Evolutionary conservation across 495 filamentous ascomycete genomes (phyloP).

Genomic region (Podospora pseudopauciseta): DNA sequence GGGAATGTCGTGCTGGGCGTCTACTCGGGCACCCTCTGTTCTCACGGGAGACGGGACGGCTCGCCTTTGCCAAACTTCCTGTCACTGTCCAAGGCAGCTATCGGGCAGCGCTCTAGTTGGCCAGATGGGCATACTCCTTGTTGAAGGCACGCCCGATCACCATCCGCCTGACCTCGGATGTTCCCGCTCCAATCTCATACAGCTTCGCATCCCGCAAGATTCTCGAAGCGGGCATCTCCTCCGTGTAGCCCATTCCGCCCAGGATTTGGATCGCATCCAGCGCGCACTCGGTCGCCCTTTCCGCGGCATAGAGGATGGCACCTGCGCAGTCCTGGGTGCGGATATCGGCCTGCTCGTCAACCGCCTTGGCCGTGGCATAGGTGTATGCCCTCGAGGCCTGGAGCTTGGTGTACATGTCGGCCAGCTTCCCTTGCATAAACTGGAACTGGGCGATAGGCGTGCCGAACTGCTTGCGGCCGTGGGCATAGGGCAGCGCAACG

Average conservation of each 20-base stretch:
- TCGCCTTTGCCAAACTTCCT: neutral
- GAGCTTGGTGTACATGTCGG: slow-evolving; percentile 95
- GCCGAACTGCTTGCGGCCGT: slow-evolving; percentile 85
- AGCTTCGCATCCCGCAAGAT: slow-evolving; percentile 75
- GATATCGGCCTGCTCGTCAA: slow-evolving; percentile 69
- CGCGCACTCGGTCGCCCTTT: slow-evolving; percentile 83
- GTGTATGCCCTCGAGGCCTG: slow-evolving; percentile 79
- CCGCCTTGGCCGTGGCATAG: slow-evolving; percentile 65
- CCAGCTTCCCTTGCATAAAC: slow-evolving; percentile 86
- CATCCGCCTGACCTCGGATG: slow-evolving; percentile 88
- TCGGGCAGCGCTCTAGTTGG: slow-evolving; percentile 15
- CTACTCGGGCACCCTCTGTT: neutral
- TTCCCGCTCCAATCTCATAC: slow-evolving; percentile 97
- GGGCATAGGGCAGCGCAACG: slow-evolving; percentile 82
- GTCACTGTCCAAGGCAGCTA: neutral
- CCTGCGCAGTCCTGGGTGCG: slow-evolving; percentile 92
- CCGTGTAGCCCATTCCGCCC: slow-evolving; percentile 93
- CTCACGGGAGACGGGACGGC: neutral
- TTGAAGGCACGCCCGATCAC: slow-evolving; percentile 95
- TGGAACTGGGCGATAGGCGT: slow-evolving; percentile 89
- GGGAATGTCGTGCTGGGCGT: neutral
- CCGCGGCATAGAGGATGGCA: slow-evolving; percentile 89
- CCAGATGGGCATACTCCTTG: slow-evolving; percentile 66
- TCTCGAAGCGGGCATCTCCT: slow-evolving; percentile 87
- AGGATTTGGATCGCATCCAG: slow-evolving; percentile 92